phyloP scores from a whole-genome alignment of 2,329 filamentous ascomycete genomes.

The Neophaeococcomyces mojaviensis region DNA sequence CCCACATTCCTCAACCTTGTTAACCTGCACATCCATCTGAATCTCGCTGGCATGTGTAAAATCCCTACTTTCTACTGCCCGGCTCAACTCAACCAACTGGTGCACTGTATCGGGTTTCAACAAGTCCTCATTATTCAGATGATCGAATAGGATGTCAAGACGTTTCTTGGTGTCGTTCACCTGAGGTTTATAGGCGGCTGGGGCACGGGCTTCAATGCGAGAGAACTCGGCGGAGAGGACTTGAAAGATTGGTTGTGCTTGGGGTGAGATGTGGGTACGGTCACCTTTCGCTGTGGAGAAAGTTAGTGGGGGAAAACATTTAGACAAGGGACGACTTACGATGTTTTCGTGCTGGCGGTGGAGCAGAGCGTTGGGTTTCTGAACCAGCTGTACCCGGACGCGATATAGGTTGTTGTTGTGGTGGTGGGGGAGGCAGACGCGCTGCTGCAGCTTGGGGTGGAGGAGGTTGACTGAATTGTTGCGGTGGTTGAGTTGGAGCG shows the following conservation, averaged over 20 bases:
- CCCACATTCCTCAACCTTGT: slow-evolving; percentile 72
- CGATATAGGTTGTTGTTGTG: slow-evolving; percentile 33
- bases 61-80: slow-evolving; percentile 60
- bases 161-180: slow-evolving; percentile 93
- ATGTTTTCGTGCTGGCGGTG: slow-evolving; percentile 53
- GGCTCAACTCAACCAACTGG: slow-evolving; percentile 45
- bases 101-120: slow-evolving; percentile 63
- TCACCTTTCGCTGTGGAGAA: slow-evolving; percentile 59
- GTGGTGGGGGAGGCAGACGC: slow-evolving; percentile 37
- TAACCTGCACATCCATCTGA: slow-evolving; percentile 67
- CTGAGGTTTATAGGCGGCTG: slow-evolving; percentile 76
- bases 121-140: slow-evolving; percentile 91
- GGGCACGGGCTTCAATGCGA: slow-evolving; percentile 77
- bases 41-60: slow-evolving; percentile 60
- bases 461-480: slow-evolving; percentile 8
- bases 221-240: slow-evolving; percentile 78
- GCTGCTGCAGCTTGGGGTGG: slow-evolving; percentile 31
- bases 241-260: slow-evolving; percentile 71
- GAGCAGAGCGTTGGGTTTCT: slow-evolving; percentile 36
- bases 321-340: slow-evolving; percentile 44
- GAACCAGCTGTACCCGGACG: slow-evolving; percentile 44
- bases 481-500: slow-evolving; percentile 33
- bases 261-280: slow-evolving; percentile 75
- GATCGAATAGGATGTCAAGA: slow-evolving; percentile 87
- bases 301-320: slow-evolving; percentile 20